Evolutionary conservation across 768 basidiomycete genomes (phyloP).

Genomic region (Kwoniella mangroviensis): DNA sequence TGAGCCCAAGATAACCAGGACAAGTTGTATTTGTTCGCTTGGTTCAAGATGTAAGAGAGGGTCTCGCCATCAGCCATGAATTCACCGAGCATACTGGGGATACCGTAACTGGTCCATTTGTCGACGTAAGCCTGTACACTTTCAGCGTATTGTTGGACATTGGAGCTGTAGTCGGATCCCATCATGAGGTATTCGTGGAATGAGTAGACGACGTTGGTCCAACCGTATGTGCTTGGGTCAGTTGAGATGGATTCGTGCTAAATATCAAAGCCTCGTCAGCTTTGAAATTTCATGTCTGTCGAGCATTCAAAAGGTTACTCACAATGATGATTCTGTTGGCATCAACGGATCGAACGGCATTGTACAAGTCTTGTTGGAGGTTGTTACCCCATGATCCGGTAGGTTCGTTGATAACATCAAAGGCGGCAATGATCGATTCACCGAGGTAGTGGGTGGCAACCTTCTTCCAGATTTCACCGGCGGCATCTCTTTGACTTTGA

Average conservation of each 20-base stretch:
- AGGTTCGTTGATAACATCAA: constrained; percentile 52
- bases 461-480: constrained; percentile 47
- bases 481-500: constrained; percentile 30
- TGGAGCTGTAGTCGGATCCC: constrained; percentile 34
- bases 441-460: constrained; percentile 44
- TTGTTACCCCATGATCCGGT: constrained; percentile 45
- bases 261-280: not conserved
- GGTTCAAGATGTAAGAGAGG: constrained; percentile 40
- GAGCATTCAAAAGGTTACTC: constrained; percentile 13
- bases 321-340: constrained; percentile 47
- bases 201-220: constrained; percentile 53
- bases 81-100: constrained; percentile 48
- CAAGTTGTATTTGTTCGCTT: constrained; percentile 38
- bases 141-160: constrained; percentile 32
- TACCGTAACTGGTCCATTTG: constrained; percentile 32
- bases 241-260: constrained; percentile 44
- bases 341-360: constrained; percentile 46
- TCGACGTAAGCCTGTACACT: constrained; percentile 30
- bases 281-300: not conserved
- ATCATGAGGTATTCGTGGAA: constrained; percentile 54
- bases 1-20: constrained; percentile 48
- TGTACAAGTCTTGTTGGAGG: constrained; percentile 51
- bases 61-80: constrained; percentile 49
- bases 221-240: constrained; percentile 44
- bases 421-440: constrained; percentile 46